Evolutionary conservation across 345 rosid genomes (phyloP), one percentile per base, ranked within the genome.

Genomic region (Chamaenerion angustifolium): DNA sequence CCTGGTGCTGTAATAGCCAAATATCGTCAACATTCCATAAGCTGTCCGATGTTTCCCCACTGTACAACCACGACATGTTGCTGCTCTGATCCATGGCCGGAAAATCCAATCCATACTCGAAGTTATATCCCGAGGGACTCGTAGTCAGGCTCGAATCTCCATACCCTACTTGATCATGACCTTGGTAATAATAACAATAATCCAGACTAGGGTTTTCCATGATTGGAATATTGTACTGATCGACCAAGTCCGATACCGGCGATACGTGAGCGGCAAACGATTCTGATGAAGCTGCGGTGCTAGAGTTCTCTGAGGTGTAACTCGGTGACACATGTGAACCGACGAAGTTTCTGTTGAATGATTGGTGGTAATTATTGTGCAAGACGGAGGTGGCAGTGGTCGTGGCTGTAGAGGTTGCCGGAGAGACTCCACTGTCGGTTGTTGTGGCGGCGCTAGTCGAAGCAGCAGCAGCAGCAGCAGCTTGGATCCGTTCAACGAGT

Each of bases 401-500:
- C 46, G 50, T 4, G 25, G 54, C 15, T 40, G 66, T 14, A 17
- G 71, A 11, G 42, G 43, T 42, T 9, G 49, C 12, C 1, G 60
- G 17, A 7, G 59, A 48, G 40, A 65, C 48, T 46, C 64, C 14
- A 10, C 62, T 15, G 17, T 64, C 19, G 41, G 71, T 37, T 12
- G 69, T 7, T 27, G 73, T 37, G 42, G 58, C 45, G 44, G 52
- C 6, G 21, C 59, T 11, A 27, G 69, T 21, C 1, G n/a, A n/a
- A n/a, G n/a, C n/a, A n/a, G n/a, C n/a, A n/a, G 73, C 40, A 0
- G 72, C 69, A 0, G 78, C 61, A 0, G 80, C 71, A 0, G 96
- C 93, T 60, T 92, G 95, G 52, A 92, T 92, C 62, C 98, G 75
- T 49, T 92, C 96, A 4, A 82, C 66, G 46, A 92, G 68, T 51